Base-by-base conservation (phyloP, 495 filamentous ascomycete genomes). In the Pseudevernia furfuracea region DNA sequence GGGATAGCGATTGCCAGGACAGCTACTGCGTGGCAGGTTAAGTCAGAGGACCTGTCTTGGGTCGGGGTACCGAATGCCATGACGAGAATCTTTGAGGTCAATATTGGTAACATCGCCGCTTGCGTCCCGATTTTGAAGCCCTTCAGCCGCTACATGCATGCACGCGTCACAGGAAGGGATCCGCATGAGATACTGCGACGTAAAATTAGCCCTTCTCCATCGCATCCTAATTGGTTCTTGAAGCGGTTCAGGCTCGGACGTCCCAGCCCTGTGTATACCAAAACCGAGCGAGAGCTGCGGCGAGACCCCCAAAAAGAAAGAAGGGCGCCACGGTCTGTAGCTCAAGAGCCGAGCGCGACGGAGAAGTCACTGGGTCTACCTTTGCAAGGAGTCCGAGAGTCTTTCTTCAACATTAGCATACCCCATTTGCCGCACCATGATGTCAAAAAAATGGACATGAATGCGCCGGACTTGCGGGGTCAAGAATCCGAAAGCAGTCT, bases 91-190 rank as follows among this genome's bases (percentile, higher is more conserved):
- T 56, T 68, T 58, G 66, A 65, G 25, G 61, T 68, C 44, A 68
- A 68, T 28, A 56, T 68, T 11, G 66, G 66, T 4, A 65, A 60
- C 44, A 61, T 60, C 38, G 66, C 66, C 8, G 66, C 66, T 9
- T 68, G 66, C 37, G 53, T 56, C 12, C 66, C 62, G 7, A 58
- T 65, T 7, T 55, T 68, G 66, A 68, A 68, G 34, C 62, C 66
- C 0, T 62, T 68, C 28, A 1, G 37, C 10, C 62, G 66, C 4
- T 68, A 56, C 58, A 49, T 68, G 25, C 62, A 17, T 10, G 57
- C 57, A 7, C 36, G 36, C 5, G 28, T 59, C 7, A 59, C 37
- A 23, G 57, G 57, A 0, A 41, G 41, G 39, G 64, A 66, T 57
- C 64, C 64, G 19, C 59, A 62, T 34, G 58, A 62, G 44, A 62